phyloP scores from a whole-genome alignment of 495 filamentous ascomycete genomes.

The Xylaria curta region DNA sequence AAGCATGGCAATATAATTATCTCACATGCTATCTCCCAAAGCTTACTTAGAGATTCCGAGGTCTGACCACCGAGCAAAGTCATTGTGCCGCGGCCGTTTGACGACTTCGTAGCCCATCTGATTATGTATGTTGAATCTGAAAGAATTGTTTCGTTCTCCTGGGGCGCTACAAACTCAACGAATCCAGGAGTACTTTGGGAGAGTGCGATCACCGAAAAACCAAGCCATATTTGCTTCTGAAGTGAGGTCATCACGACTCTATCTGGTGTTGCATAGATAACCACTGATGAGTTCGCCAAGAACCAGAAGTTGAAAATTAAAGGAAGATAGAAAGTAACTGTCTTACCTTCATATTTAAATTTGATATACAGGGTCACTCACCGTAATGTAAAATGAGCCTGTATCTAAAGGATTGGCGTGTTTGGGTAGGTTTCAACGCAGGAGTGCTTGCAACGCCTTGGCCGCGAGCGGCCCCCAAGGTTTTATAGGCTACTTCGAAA shows the following conservation, averaged over 20 bases:
- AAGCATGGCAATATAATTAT: too few relatives aligned
- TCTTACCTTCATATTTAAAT: neutral
- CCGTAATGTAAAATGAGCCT: neutral
- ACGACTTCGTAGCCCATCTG: neutral
- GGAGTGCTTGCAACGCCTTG: neutral
- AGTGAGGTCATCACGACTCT: neutral
- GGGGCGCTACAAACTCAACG: neutral
- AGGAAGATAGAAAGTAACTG: neutral
- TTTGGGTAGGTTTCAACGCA: neutral
- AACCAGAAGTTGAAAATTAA: neutral
- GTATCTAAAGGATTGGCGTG: neutral
- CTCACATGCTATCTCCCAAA: neutral
- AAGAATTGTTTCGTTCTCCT: neutral
- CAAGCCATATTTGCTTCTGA: neutral
- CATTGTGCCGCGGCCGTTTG: neutral
- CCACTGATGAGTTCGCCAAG: neutral
- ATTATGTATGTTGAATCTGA: neutral
- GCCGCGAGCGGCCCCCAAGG: neutral
- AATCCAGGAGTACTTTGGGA: neutral
- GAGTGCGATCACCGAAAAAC: neutral
- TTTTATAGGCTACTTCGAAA: neutral
- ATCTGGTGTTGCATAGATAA: neutral
- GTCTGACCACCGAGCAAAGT: neutral
- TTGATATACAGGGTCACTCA: neutral
- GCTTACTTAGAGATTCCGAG: neutral